Conservation (phyloP, 1,139 yeast species). For the Arxiozyma heterogenica region DNA sequence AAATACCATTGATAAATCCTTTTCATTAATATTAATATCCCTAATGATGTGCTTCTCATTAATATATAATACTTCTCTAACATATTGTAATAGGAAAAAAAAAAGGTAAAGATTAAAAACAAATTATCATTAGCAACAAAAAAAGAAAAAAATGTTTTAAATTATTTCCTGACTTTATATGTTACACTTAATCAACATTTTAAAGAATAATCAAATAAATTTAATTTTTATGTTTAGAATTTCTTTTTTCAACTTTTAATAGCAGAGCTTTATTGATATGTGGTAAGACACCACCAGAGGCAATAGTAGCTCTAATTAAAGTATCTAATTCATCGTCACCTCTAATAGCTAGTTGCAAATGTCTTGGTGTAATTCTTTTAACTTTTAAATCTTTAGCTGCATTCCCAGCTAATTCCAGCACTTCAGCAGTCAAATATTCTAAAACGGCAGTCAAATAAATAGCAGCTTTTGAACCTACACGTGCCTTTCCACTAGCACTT, state of each 20-base stretch:
- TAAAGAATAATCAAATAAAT: too few relatives aligned
- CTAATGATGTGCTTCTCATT: neutral
- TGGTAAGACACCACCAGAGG: slow-evolving; percentile 99
- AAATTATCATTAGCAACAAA: neutral
- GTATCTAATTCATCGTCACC: slow-evolving; percentile 98
- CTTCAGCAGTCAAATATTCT: slow-evolving; percentile 97
- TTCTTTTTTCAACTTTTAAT: slow-evolving; percentile 62
- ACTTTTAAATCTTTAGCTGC: slow-evolving; percentile 98
- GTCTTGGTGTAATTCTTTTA: slow-evolving; percentile 98
- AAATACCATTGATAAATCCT: neutral
- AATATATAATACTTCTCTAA: neutral
- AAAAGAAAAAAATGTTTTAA: too few relatives aligned
- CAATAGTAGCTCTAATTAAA: slow-evolving; percentile 93
- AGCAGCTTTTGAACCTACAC: slow-evolving; percentile 97
- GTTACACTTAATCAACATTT: too few relatives aligned
- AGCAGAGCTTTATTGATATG: slow-evolving; percentile 89
- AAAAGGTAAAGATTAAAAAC: neutral
- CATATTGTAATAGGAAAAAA: neutral
- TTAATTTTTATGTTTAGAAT: neutral
- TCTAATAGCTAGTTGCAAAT: slow-evolving; percentile 94
- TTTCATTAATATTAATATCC: neutral
- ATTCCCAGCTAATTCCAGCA: slow-evolving; percentile 95
- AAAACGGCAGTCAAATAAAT: slow-evolving; percentile 93
- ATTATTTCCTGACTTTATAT: too few relatives aligned
- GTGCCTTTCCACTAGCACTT: slow-evolving; percentile 83